Evolutionary conservation across 2,329 filamentous ascomycete species (phyloP).

Genomic region (Ilyonectria sp.): DNA sequence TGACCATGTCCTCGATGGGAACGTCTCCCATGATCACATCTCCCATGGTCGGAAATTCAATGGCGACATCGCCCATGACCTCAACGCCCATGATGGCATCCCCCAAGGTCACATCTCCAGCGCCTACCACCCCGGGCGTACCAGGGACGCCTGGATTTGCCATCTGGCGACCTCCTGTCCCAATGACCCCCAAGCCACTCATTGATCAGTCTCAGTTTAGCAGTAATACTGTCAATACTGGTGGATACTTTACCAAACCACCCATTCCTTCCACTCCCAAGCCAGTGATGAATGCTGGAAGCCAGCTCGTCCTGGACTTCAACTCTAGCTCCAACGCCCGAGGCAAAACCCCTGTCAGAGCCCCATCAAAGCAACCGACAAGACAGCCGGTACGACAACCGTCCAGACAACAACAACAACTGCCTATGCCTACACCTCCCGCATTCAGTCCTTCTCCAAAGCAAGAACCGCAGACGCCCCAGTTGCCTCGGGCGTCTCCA

Average conservation of each 20-base stretch:
- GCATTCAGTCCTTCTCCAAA: slow-evolving; percentile 49
- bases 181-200: slow-evolving; percentile 45
- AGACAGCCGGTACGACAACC: slow-evolving; percentile 46
- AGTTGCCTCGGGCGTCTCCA: slow-evolving; percentile 45
- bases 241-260: slow-evolving; percentile 54
- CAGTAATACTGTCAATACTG: slow-evolving; percentile 39
- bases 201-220: slow-evolving; percentile 41
- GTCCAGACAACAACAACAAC: slow-evolving; percentile 41
- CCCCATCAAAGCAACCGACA: slow-evolving; percentile 47
- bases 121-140: slow-evolving; percentile 37
- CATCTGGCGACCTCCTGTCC: slow-evolving; percentile 56
- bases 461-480: slow-evolving; percentile 51
- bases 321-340: slow-evolving; percentile 52
- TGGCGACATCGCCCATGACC: slow-evolving; percentile 44
- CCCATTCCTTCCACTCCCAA: slow-evolving; percentile 58
- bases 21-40: slow-evolving; percentile 40
- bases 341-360: slow-evolving; percentile 54
- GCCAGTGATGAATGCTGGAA: slow-evolving; percentile 52
- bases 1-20: slow-evolving; percentile 40
- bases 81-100: slow-evolving; percentile 43
- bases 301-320: slow-evolving; percentile 56
- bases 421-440: slow-evolving; percentile 37
- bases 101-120: slow-evolving; percentile 38
- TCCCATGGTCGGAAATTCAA: slow-evolving; percentile 38
- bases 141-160: slow-evolving; percentile 56